phyloP scores from a whole-genome alignment of 1,139 yeast species.

The Yamadazyma triangularis region DNA sequence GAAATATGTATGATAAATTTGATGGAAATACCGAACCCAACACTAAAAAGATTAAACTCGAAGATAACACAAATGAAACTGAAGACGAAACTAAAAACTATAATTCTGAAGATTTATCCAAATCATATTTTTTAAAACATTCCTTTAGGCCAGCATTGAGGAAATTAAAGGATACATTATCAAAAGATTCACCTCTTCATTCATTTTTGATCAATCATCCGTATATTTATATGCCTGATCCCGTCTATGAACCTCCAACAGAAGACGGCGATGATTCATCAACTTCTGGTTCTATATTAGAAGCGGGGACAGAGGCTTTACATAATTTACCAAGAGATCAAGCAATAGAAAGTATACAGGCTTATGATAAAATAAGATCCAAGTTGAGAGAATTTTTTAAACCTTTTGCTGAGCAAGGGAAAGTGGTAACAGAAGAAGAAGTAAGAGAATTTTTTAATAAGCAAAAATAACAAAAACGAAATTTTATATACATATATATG shows the following conservation, averaged over 20 bases:
- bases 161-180: constrained; percentile 6
- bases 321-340: constrained; percentile 65
- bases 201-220: constrained; percentile 28
- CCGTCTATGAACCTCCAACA: constrained; percentile 76
- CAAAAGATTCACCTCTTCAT: background rate
- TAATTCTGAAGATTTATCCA: background rate
- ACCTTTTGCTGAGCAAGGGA: constrained; percentile 83
- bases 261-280: constrained; percentile 39
- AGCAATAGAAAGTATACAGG: constrained; percentile 77
- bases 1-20: constrained; percentile 29
- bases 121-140: constrained; percentile 23
- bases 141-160: constrained; percentile 21
- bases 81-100: too few species aligned
- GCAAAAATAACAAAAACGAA: too few species aligned
- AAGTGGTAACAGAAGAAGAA: constrained; percentile 79
- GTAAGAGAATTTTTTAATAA: constrained; percentile 65
- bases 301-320: constrained; percentile 62
- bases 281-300: constrained; percentile 43
- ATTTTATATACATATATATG: background rate
- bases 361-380: constrained; percentile 65
- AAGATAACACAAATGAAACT: constrained; percentile 10
- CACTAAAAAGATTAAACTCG: constrained; percentile 11
- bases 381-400: constrained; percentile 65
- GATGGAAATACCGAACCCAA: too few species aligned
- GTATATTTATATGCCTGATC: constrained; percentile 61